A percentile compares a stretch with the other conserved stretches of the same genome.
phyloP scores from a whole-genome alignment of 2,329 filamentous ascomycete species.

The Clonostachys rosea region DNA sequence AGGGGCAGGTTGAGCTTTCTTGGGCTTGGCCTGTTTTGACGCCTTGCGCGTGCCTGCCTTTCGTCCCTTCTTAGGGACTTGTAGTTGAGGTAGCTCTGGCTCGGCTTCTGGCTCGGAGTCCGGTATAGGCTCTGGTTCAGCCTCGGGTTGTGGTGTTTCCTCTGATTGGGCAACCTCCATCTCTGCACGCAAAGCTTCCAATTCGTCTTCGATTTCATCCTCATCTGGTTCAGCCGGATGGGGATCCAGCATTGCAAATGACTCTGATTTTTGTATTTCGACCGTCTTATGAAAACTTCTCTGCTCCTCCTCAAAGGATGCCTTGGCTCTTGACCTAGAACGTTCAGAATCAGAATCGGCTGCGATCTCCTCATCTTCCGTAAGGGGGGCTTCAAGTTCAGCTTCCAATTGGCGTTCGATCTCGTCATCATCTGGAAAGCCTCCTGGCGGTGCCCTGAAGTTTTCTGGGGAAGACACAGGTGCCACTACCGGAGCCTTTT shows the following conservation, averaged over 20 bases:
- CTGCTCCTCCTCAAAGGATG: conserved; percentile 14
- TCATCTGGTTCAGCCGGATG: conserved; percentile 37
- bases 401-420: conserved; percentile 62
- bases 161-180: conserved; percentile 25
- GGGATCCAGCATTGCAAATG: conserved; percentile 51
- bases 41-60: conserved; percentile 45
- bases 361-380: conserved; percentile 45
- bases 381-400: conserved; percentile 54
- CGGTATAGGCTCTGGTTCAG: conserved; percentile 6
- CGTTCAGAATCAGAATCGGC: conserved; percentile 41
- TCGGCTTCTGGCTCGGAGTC: conserved; percentile 7
- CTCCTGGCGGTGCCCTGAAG: conserved; percentile 25
- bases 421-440: conserved; percentile 56
- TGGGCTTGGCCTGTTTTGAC: conserved; percentile 44
- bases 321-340: conserved; percentile 10
- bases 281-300: background rate
- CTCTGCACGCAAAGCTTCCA: conserved; percentile 42
- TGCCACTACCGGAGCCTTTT: conserved; percentile 38
- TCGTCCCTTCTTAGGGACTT: conserved; percentile 48
- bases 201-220: conserved; percentile 43
- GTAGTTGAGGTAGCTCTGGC: conserved; percentile 22
- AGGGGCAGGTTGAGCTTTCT: conserved; percentile 21
- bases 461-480: conserved; percentile 41
- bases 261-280: conserved; percentile 20
- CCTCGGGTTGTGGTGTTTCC: conserved; percentile 7